Base-by-base conservation (phyloP, 192 early-diverging fungal species). In the Thoreauomyces humboldtii region DNA sequence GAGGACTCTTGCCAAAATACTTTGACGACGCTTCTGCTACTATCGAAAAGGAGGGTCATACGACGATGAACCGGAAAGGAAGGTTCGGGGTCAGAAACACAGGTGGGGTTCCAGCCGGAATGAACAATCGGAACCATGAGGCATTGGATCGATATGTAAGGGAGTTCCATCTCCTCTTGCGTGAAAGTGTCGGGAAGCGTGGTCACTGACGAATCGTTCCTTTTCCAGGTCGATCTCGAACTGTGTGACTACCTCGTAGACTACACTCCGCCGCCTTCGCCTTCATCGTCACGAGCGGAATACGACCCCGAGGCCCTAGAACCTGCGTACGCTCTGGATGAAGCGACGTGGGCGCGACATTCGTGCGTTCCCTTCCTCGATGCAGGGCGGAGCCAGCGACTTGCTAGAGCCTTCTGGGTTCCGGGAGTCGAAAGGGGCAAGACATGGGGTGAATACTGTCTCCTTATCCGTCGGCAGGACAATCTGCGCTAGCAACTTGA, bases 1-100 rank as follows among this genome's bases (percentile, higher is more conserved):
- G 73, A 7, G 95, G 94, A 21, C 81, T 90, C 32, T 73, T 99
- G 37, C 96, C 96, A 0, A 88, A 88, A 35, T 81, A 90, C 34
- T 99, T 90, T 67, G 44, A 63, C 2, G 84, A 91, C 42, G 34
- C 50, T 6, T 2, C 27, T 31, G 6, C 2, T 4, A 29, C 38
- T n/a, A 9, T 9, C 38, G 38, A 41, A n/a, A 41, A n/a, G 38
- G 38, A 41, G n/a, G 9, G 38, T n/a, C 38, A 41, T n/a, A 9
- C 38, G 38, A 9, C 11, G 38, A 9, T 41, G 11, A 12, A n/a
- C n/a, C 38, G 38, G 27, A 5, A 15, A 22, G 27, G 50, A 15
- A 27, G 27, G 6, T 2, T 6, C 50, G 50, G 50, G 14, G 50
- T 2, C 27, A 31, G 17, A 29, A 15, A 24, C 19, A 52, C 3